Evolutionary conservation across 1,284 basidiomycete genomes (phyloP), one percentile per base, ranked within the genome.

Genomic region (Ustilago curta): DNA sequence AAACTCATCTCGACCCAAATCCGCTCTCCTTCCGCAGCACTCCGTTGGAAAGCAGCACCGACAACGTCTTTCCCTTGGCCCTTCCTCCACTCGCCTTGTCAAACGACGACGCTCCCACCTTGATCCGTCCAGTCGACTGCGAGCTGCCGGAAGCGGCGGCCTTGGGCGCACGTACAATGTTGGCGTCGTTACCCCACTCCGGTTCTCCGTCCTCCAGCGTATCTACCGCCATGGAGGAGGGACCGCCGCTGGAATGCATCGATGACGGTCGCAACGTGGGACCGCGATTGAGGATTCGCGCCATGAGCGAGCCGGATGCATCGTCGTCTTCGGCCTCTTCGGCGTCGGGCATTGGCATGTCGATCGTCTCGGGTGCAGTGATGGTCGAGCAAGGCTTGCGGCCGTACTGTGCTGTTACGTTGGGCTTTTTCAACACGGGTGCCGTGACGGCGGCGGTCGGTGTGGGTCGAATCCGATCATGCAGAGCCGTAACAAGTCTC

Each of bases 121-220:
- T 58, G 8, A 45, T 14, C 37, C 18, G 35, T 9, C 35, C 45
- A 54, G 5, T 27, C 19, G 48, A 51, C 9, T 44, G 42, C 2
- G 55, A 57, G 14, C 42, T 16, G 16, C 56, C 51, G 3, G 35
- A 18, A 29, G 71, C 66, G 19, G 58, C 44, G 1, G 71, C 61
- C 11, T 62, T 64, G n/a, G 71, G 61, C 11, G 66, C 62, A 18
- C 71, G 54, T 9, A 74, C 59, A n/a, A 74, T 51, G 39, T 63
- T 59, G 16, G 71, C 72, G 27, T 75, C 72, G 31, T 75, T 75
- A 14, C 72, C 72, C 72, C 72, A 75, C 19, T 75, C 72, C 8
- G 72, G 72, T 39, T 75, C 72, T 19, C 52, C 60, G 31, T 75
- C 72, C 32, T 75, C 67, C 7, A 70, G 57, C 16, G 50, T 62